Evolutionary conservation across 2,329 filamentous ascomycete species (phyloP), one percentile per base, ranked within the genome.

Genomic region (Verticillium isaacii): DNA sequence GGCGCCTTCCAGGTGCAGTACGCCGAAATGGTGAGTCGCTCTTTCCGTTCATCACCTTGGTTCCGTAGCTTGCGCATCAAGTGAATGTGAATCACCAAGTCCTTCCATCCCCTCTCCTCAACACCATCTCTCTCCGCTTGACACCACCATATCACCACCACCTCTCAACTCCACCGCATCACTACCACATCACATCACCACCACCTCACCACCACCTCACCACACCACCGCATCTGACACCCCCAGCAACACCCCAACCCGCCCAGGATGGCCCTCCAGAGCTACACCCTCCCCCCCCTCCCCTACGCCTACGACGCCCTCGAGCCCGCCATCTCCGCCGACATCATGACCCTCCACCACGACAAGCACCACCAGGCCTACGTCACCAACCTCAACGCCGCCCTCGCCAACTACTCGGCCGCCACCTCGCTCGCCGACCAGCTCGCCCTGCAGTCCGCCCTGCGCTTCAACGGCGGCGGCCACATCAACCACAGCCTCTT

Each of bases 271-370:
- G 57, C 57, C 57, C 11, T 50, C 37, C 36, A 29, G 25, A 17
- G 12, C 23, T 59, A 50, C 39, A 34, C 57, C 57, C 57, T 59
- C 25, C 57, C 57, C 4, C 57, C 57, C 6, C 57, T 59, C 29
- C 57, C 57, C 41, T 59, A 59, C 57, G 57, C 57, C 25, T 59
- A 59, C 57, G 32, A 59, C 39, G 89, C 88, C 60, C 86, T 92
- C 66, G 89, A 92, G 75, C 73, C 73, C n/a, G 65, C 71, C 45
- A 81, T 93, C 78, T 90, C 87, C 58, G 89, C 89, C 76, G 87
- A 91, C 77, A 93, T 93, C 80, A 93, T 93, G 90, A 89, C 92
- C 78, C 83, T 92, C 50, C 90, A 93, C 82, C 88, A 93, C 84
- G 88, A 85, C 77, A 90, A 89, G 74, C 90, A 93, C 82, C 90